Evolutionary conservation across 169 alveolate genomes (phyloP).

Genomic region (Besnoitia besnoiti): DNA sequence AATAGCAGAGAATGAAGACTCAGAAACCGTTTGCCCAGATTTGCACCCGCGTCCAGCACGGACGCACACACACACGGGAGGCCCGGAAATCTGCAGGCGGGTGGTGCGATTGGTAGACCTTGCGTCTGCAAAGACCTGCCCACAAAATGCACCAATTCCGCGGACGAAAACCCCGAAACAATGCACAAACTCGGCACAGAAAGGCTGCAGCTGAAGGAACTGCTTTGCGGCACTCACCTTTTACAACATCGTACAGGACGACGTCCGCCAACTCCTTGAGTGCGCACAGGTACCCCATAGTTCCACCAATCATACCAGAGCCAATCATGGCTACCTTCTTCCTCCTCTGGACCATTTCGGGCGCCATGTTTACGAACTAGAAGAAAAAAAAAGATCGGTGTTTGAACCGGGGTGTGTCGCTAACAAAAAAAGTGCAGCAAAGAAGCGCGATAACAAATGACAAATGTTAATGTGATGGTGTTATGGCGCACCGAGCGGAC

Average conservation of each 20-base stretch:
- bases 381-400: neutral
- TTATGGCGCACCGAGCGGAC: neutral
- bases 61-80: no score
- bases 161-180: no score
- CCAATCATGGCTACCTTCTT: constrained; percentile 82
- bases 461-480: neutral
- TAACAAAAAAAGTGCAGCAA: neutral
- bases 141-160: no score
- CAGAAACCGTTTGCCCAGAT: no score
- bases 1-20: no score
- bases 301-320: constrained; percentile 85
- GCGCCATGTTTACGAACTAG: neutral
- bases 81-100: no score
- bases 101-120: no score
- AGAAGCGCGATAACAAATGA: neutral
- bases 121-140: no score
- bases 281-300: constrained; percentile 80
- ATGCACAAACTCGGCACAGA: no score
- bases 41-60: no score
- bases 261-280: constrained; percentile 81
- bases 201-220: no score
- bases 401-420: neutral
- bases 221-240: constrained; percentile 67
- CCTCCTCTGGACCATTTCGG: neutral
- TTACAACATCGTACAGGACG: constrained; percentile 80